A percentile compares a stretch with the other conserved stretches of the same genome.
phyloP scores from a whole-genome alignment of 768 basidiomycete genomes.

The Kwoniella bestiolae region DNA sequence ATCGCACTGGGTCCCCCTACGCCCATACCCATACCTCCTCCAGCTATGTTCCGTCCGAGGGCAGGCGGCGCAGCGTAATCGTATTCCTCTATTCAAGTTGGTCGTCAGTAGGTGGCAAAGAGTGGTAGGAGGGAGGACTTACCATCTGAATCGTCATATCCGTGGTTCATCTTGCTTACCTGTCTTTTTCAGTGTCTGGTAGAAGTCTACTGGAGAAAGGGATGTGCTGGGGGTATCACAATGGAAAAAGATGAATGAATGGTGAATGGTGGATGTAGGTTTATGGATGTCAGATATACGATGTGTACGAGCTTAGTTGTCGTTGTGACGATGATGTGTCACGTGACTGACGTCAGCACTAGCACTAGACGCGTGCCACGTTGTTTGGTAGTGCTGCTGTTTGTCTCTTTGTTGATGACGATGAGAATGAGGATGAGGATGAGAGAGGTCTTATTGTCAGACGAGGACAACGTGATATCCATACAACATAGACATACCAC shows the following conservation, averaged over 20 bases:
- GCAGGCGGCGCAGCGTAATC: conserved; percentile 27
- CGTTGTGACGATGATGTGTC: background rate
- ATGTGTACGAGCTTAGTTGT: background rate
- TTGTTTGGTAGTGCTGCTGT: background rate
- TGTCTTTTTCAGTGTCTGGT: background rate
- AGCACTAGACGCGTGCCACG: background rate
- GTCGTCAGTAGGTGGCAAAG: background rate
- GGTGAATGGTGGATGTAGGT: too few species aligned
- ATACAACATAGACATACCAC: too few species aligned
- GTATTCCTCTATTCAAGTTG: conserved; percentile 25
- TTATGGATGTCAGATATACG: background rate
- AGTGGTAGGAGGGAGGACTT: conserved; percentile 11
- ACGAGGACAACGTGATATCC: too few species aligned
- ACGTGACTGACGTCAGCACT: conserved; percentile 20
- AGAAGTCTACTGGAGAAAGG: background rate
- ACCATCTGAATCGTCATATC: conserved; percentile 56
- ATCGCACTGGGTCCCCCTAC: conserved; percentile 42
- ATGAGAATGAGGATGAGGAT: background rate
- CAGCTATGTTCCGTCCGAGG: background rate
- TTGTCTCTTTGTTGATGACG: background rate
- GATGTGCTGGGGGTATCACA: background rate
- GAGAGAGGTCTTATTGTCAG: too few species aligned
- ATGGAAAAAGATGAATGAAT: background rate
- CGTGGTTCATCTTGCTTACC: conserved; percentile 49
- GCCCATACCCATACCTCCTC: background rate